These are phyloP conservation scores for Yarrowia porcina DNA, from an alignment of 805 yeast genomes.

Conservation along the genomic window DNA sequence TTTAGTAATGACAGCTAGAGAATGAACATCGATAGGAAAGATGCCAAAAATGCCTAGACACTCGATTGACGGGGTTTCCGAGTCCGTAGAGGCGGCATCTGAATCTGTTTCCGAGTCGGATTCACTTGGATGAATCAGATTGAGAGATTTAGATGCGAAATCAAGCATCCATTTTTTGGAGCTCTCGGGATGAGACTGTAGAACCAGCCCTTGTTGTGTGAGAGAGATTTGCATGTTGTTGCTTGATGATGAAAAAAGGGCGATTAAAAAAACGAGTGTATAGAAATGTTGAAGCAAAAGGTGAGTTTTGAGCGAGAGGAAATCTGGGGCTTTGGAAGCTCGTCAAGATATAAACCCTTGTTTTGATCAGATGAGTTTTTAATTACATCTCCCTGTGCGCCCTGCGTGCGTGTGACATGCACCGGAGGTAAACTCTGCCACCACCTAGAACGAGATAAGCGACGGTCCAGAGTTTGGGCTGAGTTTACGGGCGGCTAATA, in stretches of 20 bases:
- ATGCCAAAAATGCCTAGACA: slow-evolving; percentile 12
- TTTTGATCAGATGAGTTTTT: slow-evolving; percentile 22
- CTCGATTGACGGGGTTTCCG: neutral
- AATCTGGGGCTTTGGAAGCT: neutral
- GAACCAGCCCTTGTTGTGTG: neutral
- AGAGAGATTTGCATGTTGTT: neutral
- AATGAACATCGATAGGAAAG: slow-evolving; percentile 13
- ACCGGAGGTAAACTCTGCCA: neutral
- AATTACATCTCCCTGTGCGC: slow-evolving; percentile 23
- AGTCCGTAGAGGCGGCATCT: neutral
- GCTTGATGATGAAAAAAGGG: neutral
- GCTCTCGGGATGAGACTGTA: neutral
- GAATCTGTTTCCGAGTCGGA: too few relatives aligned
- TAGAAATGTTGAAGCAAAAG: neutral
- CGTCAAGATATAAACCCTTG: neutral
- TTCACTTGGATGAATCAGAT: neutral
- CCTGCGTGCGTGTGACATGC: neutral
- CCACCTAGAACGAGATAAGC: slow-evolving; percentile 21
- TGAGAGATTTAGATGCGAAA: neutral
- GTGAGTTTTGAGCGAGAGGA: neutral
- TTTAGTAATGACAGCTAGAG: slow-evolving; percentile 10
- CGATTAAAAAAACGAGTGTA: neutral
- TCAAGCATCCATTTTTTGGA: neutral
- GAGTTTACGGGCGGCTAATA: neutral
- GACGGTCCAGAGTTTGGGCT: neutral